Evolutionary conservation across 2,329 filamentous ascomycete species (phyloP).

Genomic region (Pyrenochaeta sp.): DNA sequence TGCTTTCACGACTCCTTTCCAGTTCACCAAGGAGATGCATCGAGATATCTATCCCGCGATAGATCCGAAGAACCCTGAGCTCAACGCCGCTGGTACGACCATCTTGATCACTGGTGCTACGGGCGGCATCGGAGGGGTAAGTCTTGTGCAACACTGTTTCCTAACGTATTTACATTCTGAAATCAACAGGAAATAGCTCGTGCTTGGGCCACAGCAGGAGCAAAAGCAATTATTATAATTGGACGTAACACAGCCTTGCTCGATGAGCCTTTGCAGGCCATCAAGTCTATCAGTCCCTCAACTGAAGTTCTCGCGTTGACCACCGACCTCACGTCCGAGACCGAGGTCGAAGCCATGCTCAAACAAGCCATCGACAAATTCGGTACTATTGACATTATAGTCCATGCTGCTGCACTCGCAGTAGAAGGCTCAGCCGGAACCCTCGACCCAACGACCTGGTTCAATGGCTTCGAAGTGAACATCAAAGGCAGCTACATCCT

Average conservation of each 20-base stretch:
- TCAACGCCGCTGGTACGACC: slow-evolving; percentile 24
- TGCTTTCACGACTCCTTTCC: slow-evolving; percentile 21
- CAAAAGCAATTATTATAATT: slow-evolving; percentile 29
- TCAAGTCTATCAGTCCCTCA: slow-evolving; percentile 18
- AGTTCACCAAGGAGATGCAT: slow-evolving; percentile 23
- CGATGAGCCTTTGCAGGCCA: slow-evolving; percentile 14
- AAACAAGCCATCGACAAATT: slow-evolving; percentile 13
- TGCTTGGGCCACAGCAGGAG: slow-evolving; percentile 34
- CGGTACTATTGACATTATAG: slow-evolving; percentile 23
- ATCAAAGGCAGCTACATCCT: slow-evolving; percentile 8
- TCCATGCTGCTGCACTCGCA: slow-evolving; percentile 22
- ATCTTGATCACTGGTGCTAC: slow-evolving; percentile 29
- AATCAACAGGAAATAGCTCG: slow-evolving; percentile 27
- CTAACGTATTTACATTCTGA: not conserved
- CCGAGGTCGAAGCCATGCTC: slow-evolving; percentile 22
- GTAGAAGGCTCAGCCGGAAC: slow-evolving; percentile 4
- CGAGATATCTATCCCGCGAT: slow-evolving; percentile 26
- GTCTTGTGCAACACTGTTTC: not conserved
- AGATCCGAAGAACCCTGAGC: slow-evolving; percentile 17
- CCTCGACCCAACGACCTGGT: slow-evolving; percentile 12
- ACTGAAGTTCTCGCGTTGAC: slow-evolving; percentile 26
- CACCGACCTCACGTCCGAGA: slow-evolving; percentile 28
- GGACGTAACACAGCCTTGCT: slow-evolving; percentile 30
- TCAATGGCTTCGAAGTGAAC: slow-evolving; percentile 25
- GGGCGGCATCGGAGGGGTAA: slow-evolving; percentile 25